Evolutionary conservation across 1,139 yeast species (phyloP), one percentile per base, ranked within the genome.

Genomic region (Candida sp.): DNA sequence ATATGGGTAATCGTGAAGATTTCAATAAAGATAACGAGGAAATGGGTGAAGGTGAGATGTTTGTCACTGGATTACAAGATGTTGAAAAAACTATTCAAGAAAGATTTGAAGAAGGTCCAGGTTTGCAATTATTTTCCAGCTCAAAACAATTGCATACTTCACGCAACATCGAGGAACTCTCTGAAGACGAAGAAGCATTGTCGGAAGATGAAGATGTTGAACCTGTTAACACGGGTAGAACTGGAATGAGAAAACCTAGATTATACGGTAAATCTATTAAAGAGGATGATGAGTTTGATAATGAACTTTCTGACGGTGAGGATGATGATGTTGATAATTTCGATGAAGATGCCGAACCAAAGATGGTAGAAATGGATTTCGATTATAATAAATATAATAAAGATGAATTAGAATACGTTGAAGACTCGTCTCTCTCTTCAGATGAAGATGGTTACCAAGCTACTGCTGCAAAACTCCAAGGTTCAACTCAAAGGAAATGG

Each of bases 31-130:
- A 87, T 39, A 44, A 38, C 33, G 61, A 56, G 40, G 89, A 86
- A 51, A 75, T 73, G 55, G 96, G 96, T 35, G 91, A 96, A 61
- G 77, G 77, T 54, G 97, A 93, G 63, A 79, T 82, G 56, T 68
- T 90, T 50, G 96, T 93, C 21, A 87, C 95, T 6, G 82, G 81
- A 41, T 73, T 93, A 52, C 98, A 91, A 61, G 75, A 77, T 23
- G 88, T 83, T 4, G 77, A 79, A 40, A 77, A 77, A 42, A 73
- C 87, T 9, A 68, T 87, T 56, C 83, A 82, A 35, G 86, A 82
- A 49, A 74, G 81, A 46, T 75, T 77, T 43, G 73, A 72, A 47
- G 79, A 77, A 25, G 84, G 84, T 15, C 82, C 87, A 4, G 96
- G 95, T 3, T 70, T 88, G 45, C 87, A 85, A 56, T 68, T 87